Conservation (phyloP, 331 rosid genomes). For the Quercus phellos region DNA sequence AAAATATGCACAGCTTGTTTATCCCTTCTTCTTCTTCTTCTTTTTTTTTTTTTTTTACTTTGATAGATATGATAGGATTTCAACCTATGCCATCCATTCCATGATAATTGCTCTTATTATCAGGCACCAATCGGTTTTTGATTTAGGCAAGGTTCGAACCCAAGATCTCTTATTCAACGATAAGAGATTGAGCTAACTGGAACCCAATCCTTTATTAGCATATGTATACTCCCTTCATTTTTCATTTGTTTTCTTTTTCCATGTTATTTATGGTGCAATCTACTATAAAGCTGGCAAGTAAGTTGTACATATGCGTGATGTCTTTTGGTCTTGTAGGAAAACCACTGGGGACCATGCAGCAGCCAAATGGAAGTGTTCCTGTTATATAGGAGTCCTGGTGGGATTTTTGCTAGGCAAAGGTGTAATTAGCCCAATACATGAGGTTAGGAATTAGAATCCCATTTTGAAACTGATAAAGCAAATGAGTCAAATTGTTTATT, state of each 20-base stretch:
- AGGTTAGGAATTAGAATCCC: conserved; percentile 60
- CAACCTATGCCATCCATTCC: no score
- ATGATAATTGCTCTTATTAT: no score
- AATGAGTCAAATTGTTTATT: conserved; percentile 51
- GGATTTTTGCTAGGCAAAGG: conserved; percentile 39
- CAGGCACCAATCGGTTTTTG: no score
- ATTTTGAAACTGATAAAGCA: conserved; percentile 43
- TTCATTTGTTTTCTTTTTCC: neutral
- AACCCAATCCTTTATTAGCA: neutral
- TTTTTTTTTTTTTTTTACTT: neutral
- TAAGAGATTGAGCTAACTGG: no score
- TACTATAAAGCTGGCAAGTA: conserved; percentile 16
- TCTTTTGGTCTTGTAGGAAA: conserved; percentile 66
- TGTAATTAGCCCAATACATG: conserved; percentile 48
- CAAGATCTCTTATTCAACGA: no score
- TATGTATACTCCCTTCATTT: neutral
- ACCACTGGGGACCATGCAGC: conserved; percentile 62
- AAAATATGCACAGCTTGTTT: neutral
- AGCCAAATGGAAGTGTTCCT: conserved; percentile 65
- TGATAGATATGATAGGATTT: no score
- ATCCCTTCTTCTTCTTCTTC: no score
- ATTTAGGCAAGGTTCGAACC: no score
- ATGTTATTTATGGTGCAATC: neutral
- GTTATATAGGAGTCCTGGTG: conserved; percentile 49
- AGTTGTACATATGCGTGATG: conserved; percentile 11